phyloP scores from a whole-genome alignment of 1,284 basidiomycete genomes.

The Coniferiporia weirii region DNA sequence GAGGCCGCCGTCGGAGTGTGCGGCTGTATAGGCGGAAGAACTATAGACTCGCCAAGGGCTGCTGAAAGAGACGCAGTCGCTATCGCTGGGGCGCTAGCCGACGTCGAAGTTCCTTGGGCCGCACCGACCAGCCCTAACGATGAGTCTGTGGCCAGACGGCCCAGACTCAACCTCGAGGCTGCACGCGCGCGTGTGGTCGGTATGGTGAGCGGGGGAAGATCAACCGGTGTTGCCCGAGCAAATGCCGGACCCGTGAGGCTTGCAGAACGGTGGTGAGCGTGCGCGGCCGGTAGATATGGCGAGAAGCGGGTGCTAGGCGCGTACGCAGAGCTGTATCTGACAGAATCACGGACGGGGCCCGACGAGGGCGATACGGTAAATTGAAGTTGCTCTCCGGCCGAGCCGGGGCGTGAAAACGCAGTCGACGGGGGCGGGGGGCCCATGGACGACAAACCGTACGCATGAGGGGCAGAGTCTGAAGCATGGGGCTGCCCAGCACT shows the following conservation, averaged over 20 bases:
- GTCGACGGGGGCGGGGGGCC: constrained; percentile 3
- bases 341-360: constrained; percentile 6
- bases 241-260: background rate
- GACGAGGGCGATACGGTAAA: background rate
- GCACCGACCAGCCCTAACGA: background rate
- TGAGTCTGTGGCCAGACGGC: background rate
- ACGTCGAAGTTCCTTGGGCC: background rate
- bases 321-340: background rate
- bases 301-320: constrained; percentile 7
- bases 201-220: constrained; percentile 16
- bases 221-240: constrained; percentile 9
- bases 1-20: background rate
- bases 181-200: constrained; percentile 8
- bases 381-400: background rate
- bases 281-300: constrained; percentile 5
- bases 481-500: background rate
- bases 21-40: constrained; percentile 10
- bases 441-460: constrained; percentile 3
- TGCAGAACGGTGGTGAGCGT: constrained; percentile 3
- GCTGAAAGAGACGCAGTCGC: constrained; percentile 3
- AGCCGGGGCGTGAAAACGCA: background rate
- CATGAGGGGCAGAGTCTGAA: background rate
- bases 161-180: constrained; percentile 1
- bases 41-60: constrained; percentile 10
- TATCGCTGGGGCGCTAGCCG: background rate